Evolutionary conservation across 1,284 basidiomycete species (phyloP), one percentile per base, ranked within the genome.

Genomic region (Apiotrichum porosum): DNA sequence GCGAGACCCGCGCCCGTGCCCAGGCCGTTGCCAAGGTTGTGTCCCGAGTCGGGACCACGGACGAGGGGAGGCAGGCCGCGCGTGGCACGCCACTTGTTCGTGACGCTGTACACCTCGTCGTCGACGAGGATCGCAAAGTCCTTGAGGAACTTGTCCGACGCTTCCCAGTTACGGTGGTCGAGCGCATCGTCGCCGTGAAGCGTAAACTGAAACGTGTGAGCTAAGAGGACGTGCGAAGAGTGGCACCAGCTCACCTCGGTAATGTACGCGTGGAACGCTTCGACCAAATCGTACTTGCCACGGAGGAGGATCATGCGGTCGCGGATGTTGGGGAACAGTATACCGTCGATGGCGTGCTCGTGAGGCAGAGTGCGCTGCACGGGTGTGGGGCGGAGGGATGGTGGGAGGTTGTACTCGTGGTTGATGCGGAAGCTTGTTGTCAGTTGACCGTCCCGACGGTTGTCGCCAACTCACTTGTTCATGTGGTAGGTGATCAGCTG

Each of bases 111-210:
- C 15, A 72, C 65, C 39, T 70, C 68, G 31, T 67, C 63, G 51
- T 74, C 69, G 22, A 59, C 61, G 21, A 69, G 51, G 15, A 71
- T 59, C 6, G 81, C 80, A 62, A 87, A 92, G 68, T 84, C 81
- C 48, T 80, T 79, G 39, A 94, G 75, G 82, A 88, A 94, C 47
- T 78, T 77, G 64, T 92, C 88, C 8, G 80, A 78, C 42, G 93
- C 79, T 70, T 94, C 90, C 88, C 90, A 94, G 63, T 89, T 91
- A 31, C 75, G 77, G 62, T 93, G 88, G 5, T 84, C 84, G 17
- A 94, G 77, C 24, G 90, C 85, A 63, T 94, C 90, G 58, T 93
- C 87, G 4, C 88, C 88, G 52, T 92, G 88, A 40, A 92, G 80
- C 1, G 80, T 83, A 17, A 86, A 79, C 86, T 91, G 56, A 21